Evolutionary conservation across 495 filamentous ascomycete species (phyloP), one percentile per base, ranked within the genome.

Genomic region (Annulohypoxylon stygium): DNA sequence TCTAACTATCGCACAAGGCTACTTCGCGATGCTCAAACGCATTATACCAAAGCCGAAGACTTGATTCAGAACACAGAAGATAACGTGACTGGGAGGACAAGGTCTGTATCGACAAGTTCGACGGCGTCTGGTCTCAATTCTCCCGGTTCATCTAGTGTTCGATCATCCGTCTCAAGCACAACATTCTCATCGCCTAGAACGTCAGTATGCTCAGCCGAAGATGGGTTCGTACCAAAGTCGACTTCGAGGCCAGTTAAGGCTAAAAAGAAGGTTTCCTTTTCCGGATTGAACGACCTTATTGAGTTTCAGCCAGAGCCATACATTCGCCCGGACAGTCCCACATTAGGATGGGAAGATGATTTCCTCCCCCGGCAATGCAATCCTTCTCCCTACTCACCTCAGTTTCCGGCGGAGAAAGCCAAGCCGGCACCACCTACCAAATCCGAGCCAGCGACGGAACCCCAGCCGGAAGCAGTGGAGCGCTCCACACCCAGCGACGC

Each of bases 201-300:
- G 20, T 84, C 84, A 0, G 73, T 84, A 47, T 81, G 70, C 71
- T 82, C 85, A 30, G 77, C 81, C 3, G 80, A 82, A 4, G 81
- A 81, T 48, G 70, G 76, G 33, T 11, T 69, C 16, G 58, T 65
- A 30, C 62, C 68, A 37, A 77, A 74, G 12, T 14, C 61, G 37
- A 67, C 45, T 34, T 64, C 74, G 14, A 68, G 47, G 34, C 18
- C 48, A 26, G 65, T 51, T 18, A 79, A 76, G 36, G 63, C 76
- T 4, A 86, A 84, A 69, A 88, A 87, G 78, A 86, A 85, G 73
- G 86, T 88, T 0, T 86, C 85, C 5, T 87, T 88, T 71, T 86
- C 82, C 4, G 77, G 82, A 41, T 75, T 82, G 7, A 74, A 81
- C 3, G 76, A 82, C 50, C 70, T 79, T 25, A 70, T 78, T 47